Evolutionary conservation across 176 grass and related monocot species (phyloP).

Genomic region (Thalia dealbata): DNA sequence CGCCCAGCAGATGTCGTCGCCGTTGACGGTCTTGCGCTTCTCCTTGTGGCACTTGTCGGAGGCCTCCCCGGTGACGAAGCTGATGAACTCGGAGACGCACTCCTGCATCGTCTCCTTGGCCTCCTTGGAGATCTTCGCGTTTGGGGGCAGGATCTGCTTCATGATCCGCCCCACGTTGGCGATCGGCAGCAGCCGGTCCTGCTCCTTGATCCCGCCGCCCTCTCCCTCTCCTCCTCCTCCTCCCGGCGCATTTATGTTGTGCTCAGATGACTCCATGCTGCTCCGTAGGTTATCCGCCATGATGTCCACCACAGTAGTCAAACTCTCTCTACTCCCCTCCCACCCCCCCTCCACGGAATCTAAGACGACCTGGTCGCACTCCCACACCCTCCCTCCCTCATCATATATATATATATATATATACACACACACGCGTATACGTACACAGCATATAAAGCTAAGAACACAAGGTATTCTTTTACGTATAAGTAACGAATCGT

Average conservation of each 20-base stretch:
- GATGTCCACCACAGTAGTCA: slow-evolving; percentile 1
- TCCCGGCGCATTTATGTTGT: too few relatives aligned
- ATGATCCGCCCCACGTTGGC: slow-evolving; percentile 20
- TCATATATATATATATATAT: background rate
- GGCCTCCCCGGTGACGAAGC: slow-evolving; percentile 47
- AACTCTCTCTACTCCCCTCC: background rate
- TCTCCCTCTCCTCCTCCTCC: background rate
- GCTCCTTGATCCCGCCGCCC: slow-evolving; percentile 6
- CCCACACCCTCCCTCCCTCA: too few relatives aligned
- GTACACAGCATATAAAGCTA: background rate
- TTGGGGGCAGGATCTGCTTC: slow-evolving; percentile 23
- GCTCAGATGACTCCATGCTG: background rate
- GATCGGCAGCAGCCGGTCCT: slow-evolving; percentile 13
- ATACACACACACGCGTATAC: background rate
- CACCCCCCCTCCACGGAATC: background rate
- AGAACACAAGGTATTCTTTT: background rate
- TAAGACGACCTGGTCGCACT: background rate
- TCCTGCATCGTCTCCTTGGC: slow-evolving; percentile 73
- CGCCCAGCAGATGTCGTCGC: slow-evolving; percentile 19
- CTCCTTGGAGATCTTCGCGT: slow-evolving; percentile 78
- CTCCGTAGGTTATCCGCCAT: background rate
- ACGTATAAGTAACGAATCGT: too few relatives aligned
- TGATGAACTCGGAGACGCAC: slow-evolving; percentile 82
- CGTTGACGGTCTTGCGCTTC: slow-evolving; percentile 19
- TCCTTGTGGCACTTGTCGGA: slow-evolving; percentile 5